These are phyloP conservation scores for Metschnikowia lunata DNA, from an alignment of 805 yeast genomes.

Conservation along the genomic window DNA sequence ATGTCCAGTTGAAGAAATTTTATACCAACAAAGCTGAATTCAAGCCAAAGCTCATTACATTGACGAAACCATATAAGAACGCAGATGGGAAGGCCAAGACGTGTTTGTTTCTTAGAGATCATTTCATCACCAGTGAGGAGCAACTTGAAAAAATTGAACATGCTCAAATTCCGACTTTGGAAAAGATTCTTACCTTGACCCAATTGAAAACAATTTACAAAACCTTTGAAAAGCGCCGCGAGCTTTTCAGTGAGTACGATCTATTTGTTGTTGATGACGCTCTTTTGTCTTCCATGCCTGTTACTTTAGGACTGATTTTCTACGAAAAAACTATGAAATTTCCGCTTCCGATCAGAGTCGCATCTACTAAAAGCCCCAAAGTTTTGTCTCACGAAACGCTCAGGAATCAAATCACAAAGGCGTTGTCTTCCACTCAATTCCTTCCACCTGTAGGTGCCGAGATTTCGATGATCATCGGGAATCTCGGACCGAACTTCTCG, in stretches of 20 bases:
- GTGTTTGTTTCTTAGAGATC: slow-evolving; percentile 70
- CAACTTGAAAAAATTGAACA: slow-evolving; percentile 45
- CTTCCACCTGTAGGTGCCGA: slow-evolving; percentile 72
- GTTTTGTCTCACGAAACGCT: slow-evolving; percentile 49
- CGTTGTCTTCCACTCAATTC: slow-evolving; percentile 54
- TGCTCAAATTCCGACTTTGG: slow-evolving; percentile 41
- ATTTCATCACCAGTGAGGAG: slow-evolving; percentile 40
- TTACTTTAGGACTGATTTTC: slow-evolving; percentile 75
- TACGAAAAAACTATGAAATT: slow-evolving; percentile 52
- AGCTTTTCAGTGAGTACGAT: slow-evolving; percentile 63
- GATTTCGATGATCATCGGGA: slow-evolving; percentile 64
- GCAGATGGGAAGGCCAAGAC: slow-evolving; percentile 44
- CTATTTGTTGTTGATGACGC: slow-evolving; percentile 82
- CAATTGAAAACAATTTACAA: slow-evolving; percentile 82
- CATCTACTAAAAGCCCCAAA: slow-evolving; percentile 26
- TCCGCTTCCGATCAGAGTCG: slow-evolving; percentile 62
- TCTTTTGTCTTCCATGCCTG: slow-evolving; percentile 74
- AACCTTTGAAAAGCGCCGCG: slow-evolving; percentile 84
- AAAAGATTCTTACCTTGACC: slow-evolving; percentile 61
- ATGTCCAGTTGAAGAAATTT: slow-evolving; percentile 61
- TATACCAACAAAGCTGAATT: slow-evolving; percentile 55
- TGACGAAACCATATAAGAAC: slow-evolving; percentile 45
- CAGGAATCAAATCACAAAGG: slow-evolving; percentile 54
- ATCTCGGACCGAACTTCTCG: slow-evolving; percentile 35
- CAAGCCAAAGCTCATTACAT: slow-evolving; percentile 48